These are phyloP conservation scores for Cinchona pubescens DNA, from an alignment of 257 asterid genomes.

Conservation along the genomic window DNA sequence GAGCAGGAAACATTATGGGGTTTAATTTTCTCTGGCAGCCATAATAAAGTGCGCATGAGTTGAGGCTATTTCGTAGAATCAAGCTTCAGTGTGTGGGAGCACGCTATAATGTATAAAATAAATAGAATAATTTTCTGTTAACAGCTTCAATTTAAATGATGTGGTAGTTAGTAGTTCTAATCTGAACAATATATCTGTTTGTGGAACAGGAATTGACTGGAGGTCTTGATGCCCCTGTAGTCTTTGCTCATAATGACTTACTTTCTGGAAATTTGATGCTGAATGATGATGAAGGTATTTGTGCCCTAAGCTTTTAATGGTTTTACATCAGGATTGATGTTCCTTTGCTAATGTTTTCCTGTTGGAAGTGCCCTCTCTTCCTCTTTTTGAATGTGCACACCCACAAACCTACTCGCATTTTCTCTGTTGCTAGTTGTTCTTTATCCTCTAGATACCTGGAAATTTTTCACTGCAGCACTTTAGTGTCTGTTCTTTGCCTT, in stretches of 20 bases:
- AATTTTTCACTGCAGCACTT: background rate
- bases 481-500: background rate
- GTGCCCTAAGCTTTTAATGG: constrained; percentile 16
- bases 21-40: background rate
- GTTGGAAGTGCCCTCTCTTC: background rate
- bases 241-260: constrained; percentile 79
- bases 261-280: constrained; percentile 95
- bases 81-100: background rate
- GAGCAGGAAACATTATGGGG: background rate
- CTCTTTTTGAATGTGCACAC: background rate
- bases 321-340: constrained; percentile 1
- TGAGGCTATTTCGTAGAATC: background rate
- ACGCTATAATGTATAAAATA: background rate
- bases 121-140: background rate
- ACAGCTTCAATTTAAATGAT: background rate
- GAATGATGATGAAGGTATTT: constrained; percentile 76
- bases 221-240: constrained; percentile 65
- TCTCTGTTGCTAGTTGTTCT: background rate
- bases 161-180: background rate
- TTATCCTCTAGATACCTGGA: background rate
- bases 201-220: constrained; percentile 73
- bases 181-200: constrained; percentile 18
- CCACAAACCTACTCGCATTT: background rate
- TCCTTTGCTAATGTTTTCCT: background rate
- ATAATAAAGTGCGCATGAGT: background rate